Evolutionary conservation across 192 early-diverging fungal species (phyloP).

Genomic region (Coemansia sp.): DNA sequence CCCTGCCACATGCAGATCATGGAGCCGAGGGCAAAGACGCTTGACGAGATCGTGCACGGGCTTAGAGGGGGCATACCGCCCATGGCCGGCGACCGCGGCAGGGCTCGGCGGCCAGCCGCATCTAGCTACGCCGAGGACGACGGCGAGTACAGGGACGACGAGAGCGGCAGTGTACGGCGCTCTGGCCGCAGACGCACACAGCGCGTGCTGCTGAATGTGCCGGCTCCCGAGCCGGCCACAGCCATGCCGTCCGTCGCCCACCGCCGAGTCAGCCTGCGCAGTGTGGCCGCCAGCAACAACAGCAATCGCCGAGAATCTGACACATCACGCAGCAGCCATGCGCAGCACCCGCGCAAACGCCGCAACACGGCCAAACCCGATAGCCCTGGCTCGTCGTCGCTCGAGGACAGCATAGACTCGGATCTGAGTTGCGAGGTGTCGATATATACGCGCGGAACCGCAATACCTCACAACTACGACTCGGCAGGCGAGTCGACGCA

Average conservation of each 20-base stretch:
- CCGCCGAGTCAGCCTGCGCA: neutral
- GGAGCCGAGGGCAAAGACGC: neutral
- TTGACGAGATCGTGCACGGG: neutral
- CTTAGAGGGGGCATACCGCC: neutral
- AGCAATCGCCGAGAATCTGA: neutral
- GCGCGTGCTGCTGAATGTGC: constrained; percentile 13
- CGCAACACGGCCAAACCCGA: neutral
- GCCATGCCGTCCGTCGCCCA: neutral
- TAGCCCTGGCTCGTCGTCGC: constrained; percentile 9
- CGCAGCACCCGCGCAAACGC: constrained; percentile 10
- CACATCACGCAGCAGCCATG: constrained; percentile 1
- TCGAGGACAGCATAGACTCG: constrained; percentile 14
- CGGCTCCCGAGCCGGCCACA: neutral
- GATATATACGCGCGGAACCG: constrained; percentile 22
- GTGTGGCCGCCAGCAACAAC: neutral
- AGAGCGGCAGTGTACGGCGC: neutral
- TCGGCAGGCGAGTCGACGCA: neutral
- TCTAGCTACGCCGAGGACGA: too few species aligned
- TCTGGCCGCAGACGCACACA: constrained; percentile 14
- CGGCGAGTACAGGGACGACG: neutral
- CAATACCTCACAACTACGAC: constrained; percentile 2
- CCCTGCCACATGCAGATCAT: neutral
- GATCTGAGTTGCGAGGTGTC: constrained; percentile 26
- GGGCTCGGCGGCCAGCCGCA: too few species aligned
- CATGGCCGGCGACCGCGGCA: too few species aligned